A percentile compares a stretch with the other conserved stretches of the same genome.
phyloP scores from a whole-genome alignment of 148 eudicot species.

The Beta vulgaris region DNA sequence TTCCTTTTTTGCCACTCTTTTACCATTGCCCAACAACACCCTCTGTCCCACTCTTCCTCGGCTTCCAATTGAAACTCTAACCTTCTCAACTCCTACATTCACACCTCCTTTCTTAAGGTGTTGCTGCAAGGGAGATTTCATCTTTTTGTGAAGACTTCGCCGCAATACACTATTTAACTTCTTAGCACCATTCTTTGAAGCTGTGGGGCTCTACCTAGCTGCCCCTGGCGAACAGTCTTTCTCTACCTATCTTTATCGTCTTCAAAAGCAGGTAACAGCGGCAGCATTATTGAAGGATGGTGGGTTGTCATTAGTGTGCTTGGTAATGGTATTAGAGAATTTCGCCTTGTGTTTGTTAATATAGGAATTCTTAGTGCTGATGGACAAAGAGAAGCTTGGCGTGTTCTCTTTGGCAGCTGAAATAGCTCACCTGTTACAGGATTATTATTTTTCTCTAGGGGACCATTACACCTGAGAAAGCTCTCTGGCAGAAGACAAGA shows the following conservation, averaged over 20 bases:
- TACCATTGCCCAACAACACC: constrained; percentile 45
- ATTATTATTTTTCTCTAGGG: constrained; percentile 74
- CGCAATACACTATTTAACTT: constrained; percentile 50
- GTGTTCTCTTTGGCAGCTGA: constrained; percentile 51
- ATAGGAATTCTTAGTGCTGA: constrained; percentile 33
- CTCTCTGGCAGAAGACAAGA: constrained; percentile 27
- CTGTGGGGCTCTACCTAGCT: constrained; percentile 50
- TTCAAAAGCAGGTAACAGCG: constrained; percentile 47
- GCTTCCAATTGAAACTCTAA: constrained; percentile 75
- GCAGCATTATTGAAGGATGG: constrained; percentile 28
- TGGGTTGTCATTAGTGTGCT: constrained; percentile 32
- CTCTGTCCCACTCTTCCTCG: constrained; percentile 64
- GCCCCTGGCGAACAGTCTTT: constrained; percentile 34
- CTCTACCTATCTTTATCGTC: constrained; percentile 31
- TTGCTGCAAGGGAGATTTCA: constrained; percentile 67
- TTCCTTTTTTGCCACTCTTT: constrained; percentile 40
- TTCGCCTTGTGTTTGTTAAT: constrained; percentile 51
- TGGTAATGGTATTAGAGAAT: constrained; percentile 76
- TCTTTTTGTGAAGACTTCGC: constrained; percentile 68
- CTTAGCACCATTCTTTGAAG: constrained; percentile 42
- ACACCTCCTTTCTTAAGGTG: constrained; percentile 54
- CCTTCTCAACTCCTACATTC: constrained; percentile 70
- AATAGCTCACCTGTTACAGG: constrained; percentile 44
- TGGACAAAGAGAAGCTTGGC: constrained; percentile 73
- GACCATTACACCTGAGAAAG: no score